Conservation (phyloP, 495 filamentous ascomycete genomes). For the Penicillium coprophilum region DNA sequence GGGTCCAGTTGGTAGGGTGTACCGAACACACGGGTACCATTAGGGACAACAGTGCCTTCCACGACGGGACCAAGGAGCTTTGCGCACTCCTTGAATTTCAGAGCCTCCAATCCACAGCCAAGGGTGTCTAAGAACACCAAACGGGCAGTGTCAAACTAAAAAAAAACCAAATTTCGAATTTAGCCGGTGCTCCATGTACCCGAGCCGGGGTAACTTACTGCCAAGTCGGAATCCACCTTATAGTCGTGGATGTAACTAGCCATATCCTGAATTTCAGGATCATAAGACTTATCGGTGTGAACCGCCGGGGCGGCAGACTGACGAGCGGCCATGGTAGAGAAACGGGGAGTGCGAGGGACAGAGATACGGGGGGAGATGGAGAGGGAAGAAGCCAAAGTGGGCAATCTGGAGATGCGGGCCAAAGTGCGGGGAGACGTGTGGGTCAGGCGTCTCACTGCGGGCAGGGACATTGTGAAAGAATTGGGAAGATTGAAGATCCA, state of each 20-base stretch:
- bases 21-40: conserved; percentile 88
- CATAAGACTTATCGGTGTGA: conserved; percentile 59
- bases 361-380: conserved; percentile 21
- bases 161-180: not conserved
- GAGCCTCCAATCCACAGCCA: conserved; percentile 91
- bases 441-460: conserved; percentile 48
- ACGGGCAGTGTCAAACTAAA: conserved; percentile 86
- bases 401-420: conserved; percentile 44
- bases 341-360: conserved; percentile 32
- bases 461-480: conserved; percentile 29
- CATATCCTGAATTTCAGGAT: conserved; percentile 92
- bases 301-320: conserved; percentile 40
- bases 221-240: conserved; percentile 84
- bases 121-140: conserved; percentile 93
- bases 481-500: conserved; percentile 15
- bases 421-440: conserved; percentile 52
- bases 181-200: not conserved
- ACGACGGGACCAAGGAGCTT: conserved; percentile 96
- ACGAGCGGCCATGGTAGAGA: conserved; percentile 51
- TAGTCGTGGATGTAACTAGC: conserved; percentile 91
- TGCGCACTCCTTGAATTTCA: conserved; percentile 92
- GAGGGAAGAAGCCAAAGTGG: conserved; percentile 29
- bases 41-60: conserved; percentile 85
- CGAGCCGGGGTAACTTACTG: conserved; percentile 57
- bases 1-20: conserved; percentile 94